These are phyloP conservation scores for Jasminum sambac DNA, from an alignment of 257 asterid species.

Conservation along the genomic window DNA sequence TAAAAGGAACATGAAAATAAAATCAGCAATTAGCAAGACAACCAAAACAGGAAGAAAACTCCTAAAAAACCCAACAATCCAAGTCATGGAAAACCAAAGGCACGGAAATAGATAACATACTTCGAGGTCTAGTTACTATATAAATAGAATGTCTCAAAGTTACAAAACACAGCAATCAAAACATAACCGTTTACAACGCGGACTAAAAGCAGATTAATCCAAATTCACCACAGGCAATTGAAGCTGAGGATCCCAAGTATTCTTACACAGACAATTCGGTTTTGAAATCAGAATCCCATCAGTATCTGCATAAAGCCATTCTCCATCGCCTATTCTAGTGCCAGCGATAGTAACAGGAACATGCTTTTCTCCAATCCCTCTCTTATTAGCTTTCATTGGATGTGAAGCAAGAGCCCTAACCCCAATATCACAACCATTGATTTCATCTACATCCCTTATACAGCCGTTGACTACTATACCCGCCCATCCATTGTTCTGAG, in stretches of 20 bases:
- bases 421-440: slow-evolving; percentile 2
- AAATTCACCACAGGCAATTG: not conserved
- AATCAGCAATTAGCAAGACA: not conserved
- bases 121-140: not conserved
- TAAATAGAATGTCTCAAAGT: not conserved
- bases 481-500: slow-evolving; percentile 10
- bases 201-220: not conserved
- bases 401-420: slow-evolving; percentile 8
- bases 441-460: slow-evolving; percentile 4
- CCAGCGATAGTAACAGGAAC: not conserved
- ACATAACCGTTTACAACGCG: not conserved
- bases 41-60: not conserved
- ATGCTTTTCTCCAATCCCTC: not conserved
- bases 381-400: slow-evolving; percentile 9
- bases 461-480: slow-evolving; percentile 5
- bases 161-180: not conserved
- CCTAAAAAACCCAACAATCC: not conserved
- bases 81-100: not conserved
- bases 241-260: not conserved
- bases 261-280: slow-evolving; percentile 4
- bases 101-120: not conserved
- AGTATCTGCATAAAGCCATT: slow-evolving; percentile 8
- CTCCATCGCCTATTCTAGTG: slow-evolving; percentile 3
- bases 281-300: slow-evolving; percentile 8
- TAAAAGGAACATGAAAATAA: not conserved